phyloP scores from a whole-genome alignment of 2,329 filamentous ascomycete genomes.

The Cladosporium velox region DNA sequence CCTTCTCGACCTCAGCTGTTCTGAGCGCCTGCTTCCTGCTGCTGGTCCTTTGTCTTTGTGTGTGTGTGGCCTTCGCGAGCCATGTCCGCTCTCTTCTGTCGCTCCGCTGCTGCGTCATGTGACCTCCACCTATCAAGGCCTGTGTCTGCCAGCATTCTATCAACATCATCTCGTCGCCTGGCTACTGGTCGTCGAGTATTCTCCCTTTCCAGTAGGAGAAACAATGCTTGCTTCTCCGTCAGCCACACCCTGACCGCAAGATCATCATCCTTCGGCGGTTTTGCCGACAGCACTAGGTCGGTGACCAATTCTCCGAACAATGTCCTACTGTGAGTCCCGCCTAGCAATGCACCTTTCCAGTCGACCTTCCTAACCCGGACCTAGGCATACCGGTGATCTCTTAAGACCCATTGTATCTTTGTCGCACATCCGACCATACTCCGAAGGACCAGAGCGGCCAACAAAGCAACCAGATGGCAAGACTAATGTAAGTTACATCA shows the following conservation, averaged over 20 bases:
- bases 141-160: constrained; percentile 2
- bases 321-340: constrained; percentile 4
- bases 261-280: neutral
- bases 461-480: constrained; percentile 3
- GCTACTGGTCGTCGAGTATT: neutral
- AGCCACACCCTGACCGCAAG: neutral
- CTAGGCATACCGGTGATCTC: constrained; percentile 9
- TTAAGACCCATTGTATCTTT: constrained; percentile 7
- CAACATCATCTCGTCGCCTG: neutral
- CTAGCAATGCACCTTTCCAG: neutral
- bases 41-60: neutral
- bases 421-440: constrained; percentile 12
- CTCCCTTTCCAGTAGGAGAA: neutral
- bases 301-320: constrained; percentile 1
- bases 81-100: constrained; percentile 18
- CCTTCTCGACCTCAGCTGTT: constrained; percentile 12
- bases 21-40: constrained; percentile 3
- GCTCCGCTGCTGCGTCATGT: constrained; percentile 17
- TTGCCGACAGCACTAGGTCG: constrained; percentile 3
- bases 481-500: constrained; percentile 3
- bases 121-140: constrained; percentile 5
- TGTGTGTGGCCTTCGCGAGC: constrained; percentile 4
- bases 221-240: constrained; percentile 2
- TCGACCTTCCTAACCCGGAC: constrained; percentile 5
- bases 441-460: constrained; percentile 5